These are phyloP conservation scores for Fusarium austroafricanum DNA, from an alignment of 2,329 filamentous ascomycete genomes.

Conservation along the genomic window DNA sequence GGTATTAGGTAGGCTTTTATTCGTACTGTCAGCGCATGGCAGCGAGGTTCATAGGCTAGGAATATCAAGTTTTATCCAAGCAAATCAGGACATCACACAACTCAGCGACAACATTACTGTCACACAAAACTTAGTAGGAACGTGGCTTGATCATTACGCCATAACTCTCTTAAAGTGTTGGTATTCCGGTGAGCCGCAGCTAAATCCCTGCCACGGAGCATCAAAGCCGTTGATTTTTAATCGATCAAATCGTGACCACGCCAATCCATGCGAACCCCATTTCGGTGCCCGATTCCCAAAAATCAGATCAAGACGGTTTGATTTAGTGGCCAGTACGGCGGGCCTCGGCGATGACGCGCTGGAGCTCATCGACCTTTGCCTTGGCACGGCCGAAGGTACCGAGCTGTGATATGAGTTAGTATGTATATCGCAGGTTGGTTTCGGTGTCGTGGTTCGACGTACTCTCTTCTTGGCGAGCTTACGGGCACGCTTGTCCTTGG, in stretches of 20 bases:
- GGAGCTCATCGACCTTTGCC: conserved; percentile 99
- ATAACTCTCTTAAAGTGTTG: conserved; percentile 48
- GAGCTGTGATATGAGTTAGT: conserved; percentile 69
- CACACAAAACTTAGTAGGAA: conserved; percentile 6
- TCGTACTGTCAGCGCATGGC: background rate
- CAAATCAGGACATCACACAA: background rate
- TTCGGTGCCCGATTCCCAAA: conserved; percentile 46
- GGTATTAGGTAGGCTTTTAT: background rate
- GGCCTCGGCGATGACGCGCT: conserved; percentile 96
- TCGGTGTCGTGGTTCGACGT: conserved; percentile 56
- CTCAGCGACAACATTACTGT: background rate
- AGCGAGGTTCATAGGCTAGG: background rate
- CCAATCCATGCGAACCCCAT: conserved; percentile 52
- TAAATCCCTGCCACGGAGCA: conserved; percentile 47
- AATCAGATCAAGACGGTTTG: conserved; percentile 53
- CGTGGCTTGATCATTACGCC: conserved; percentile 42
- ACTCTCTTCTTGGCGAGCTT: conserved; percentile 99
- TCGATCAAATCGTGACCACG: conserved; percentile 52
- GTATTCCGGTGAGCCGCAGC: conserved; percentile 53
- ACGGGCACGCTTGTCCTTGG: conserved; percentile 98
- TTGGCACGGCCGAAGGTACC: conserved; percentile 99
- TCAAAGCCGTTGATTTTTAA: conserved; percentile 49
- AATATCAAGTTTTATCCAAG: background rate
- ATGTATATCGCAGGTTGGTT: background rate
- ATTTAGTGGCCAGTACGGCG: conserved; percentile 74